Base-by-base conservation (phyloP, 768 basidiomycete genomes). In the Tremella mesenterica region DNA sequence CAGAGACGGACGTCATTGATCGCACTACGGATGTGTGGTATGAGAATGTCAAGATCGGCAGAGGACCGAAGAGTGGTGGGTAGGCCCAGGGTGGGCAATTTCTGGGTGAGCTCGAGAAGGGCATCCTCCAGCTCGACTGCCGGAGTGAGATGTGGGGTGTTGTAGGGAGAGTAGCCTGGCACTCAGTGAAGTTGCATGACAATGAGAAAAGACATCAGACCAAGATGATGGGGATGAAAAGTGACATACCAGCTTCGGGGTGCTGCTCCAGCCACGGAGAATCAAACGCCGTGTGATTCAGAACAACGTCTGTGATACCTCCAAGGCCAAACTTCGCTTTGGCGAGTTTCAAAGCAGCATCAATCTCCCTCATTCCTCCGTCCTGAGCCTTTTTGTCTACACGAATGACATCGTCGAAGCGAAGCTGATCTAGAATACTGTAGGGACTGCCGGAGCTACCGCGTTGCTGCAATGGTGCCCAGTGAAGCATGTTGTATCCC, bases 401-500 rank as follows among this genome's bases (percentile, higher is more conserved):
- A 66, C 90, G 87, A 62, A 93, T 77, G 29, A 79, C 78, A n/a
- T 81, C 77, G 56, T 93, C 90, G 63, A 90, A 96, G 34, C 75
- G 79, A 50, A 83, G 76, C 75, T 99, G 95, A 69, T 92, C 82
- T 50, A 81, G 81, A 65, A 97, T 90, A 16, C 88, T 92, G 73
- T 96, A 99, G 0, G 95, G 95, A 61, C 88, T 91, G 57, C 86
- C 81, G 59, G 86, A 88, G 58, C 82, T 80, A 20, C 95, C 95
- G 29, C 92, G 78, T 69, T 87, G 85, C 74, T 99, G 93, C 5
- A 99, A 76, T 0, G 95, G 95, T 0, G 93, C 87, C 78, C 86
- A 99, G 69, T 99, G 95, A 38, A 99, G 76, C 89, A 97, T 95
- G 48, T 92, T 99, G 77, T 99, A 99, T 0, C 95, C 93, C 44